phyloP scores from a whole-genome alignment of 352 stramenopile genomes.

The Phytophthora crassamura region DNA sequence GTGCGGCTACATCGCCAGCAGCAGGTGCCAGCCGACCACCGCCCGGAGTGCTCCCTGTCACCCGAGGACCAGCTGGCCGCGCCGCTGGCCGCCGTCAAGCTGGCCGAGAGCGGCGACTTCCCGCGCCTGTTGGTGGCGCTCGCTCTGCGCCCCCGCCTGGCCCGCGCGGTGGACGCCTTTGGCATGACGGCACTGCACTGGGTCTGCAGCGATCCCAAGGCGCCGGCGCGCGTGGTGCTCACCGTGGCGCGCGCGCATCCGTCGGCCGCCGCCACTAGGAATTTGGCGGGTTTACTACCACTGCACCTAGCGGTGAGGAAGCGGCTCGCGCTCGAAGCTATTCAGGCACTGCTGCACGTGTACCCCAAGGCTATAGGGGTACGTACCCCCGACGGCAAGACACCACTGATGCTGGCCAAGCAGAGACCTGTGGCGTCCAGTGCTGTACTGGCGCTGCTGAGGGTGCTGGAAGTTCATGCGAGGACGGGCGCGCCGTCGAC shows the following conservation, averaged over 20 bases:
- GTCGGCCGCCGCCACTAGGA: slow-evolving; percentile 45
- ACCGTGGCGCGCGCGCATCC: slow-evolving; percentile 60
- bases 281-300: slow-evolving; percentile 66
- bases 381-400: slow-evolving; percentile 61
- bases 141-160: slow-evolving; percentile 51
- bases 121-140: slow-evolving; percentile 47
- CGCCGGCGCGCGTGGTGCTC: slow-evolving; percentile 56
- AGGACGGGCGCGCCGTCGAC: slow-evolving; percentile 20
- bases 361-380: slow-evolving; percentile 60
- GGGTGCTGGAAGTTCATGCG: slow-evolving; percentile 45
- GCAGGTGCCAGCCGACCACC: slow-evolving; percentile 25
- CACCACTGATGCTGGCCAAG: slow-evolving; percentile 50
- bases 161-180: slow-evolving; percentile 57
- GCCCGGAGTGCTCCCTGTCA: slow-evolving; percentile 8
- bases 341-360: slow-evolving; percentile 75
- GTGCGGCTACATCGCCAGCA: slow-evolving; percentile 40
- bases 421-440: slow-evolving; percentile 41
- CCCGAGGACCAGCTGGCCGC: slow-evolving; percentile 27
- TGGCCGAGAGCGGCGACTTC: slow-evolving; percentile 60
- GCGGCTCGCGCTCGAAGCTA: slow-evolving; percentile 56
- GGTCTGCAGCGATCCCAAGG: slow-evolving; percentile 68
- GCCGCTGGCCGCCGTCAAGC: slow-evolving; percentile 40
- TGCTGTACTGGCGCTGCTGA: slow-evolving; percentile 36
- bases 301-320: slow-evolving; percentile 77
- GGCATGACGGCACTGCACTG: slow-evolving; percentile 88